A percentile compares a stretch with the other conserved stretches of the same genome.
These are phyloP conservation scores for Podaxis sp. DNA, from an alignment of 768 basidiomycete genomes.

Conservation along the genomic window DNA sequence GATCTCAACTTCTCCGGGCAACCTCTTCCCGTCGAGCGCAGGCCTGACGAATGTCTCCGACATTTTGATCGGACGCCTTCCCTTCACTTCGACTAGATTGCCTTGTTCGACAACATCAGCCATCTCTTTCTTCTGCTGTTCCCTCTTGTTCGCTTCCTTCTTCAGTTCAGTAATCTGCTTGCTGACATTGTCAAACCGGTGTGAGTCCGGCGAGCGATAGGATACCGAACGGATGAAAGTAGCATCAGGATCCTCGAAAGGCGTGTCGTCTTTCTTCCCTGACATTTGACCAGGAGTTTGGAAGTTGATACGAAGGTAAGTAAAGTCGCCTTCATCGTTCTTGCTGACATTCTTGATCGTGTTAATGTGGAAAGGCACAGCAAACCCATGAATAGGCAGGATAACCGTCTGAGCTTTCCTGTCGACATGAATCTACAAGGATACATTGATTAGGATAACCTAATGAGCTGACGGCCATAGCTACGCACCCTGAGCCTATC, in stretches of 20 bases:
- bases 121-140: slow-evolving; percentile 97
- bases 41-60: slow-evolving; percentile 93
- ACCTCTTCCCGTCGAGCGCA: slow-evolving; percentile 88
- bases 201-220: slow-evolving; percentile 85
- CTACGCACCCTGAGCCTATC: slow-evolving; percentile 70
- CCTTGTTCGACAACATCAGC: slow-evolving; percentile 98
- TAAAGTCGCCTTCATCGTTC: slow-evolving; percentile 93
- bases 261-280: slow-evolving; percentile 99
- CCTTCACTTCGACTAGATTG: slow-evolving; percentile 82
- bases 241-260: slow-evolving; percentile 94
- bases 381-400: slow-evolving; percentile 90
- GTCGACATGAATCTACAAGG: slow-evolving; percentile 81
- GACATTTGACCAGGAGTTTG: slow-evolving; percentile 97
- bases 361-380: slow-evolving; percentile 97
- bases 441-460: neutral
- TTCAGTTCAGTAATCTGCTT: slow-evolving; percentile 94
- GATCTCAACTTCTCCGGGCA: slow-evolving; percentile 97
- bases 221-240: slow-evolving; percentile 95
- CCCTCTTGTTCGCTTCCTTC: slow-evolving; percentile 95
- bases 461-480: neutral
- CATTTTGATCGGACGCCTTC: slow-evolving; percentile 79
- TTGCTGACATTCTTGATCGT: slow-evolving; percentile 98
- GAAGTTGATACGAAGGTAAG: slow-evolving; percentile 95
- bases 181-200: slow-evolving; percentile 84
- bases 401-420: slow-evolving; percentile 87